phyloP scores from a whole-genome alignment of 441 rosid genomes.

The Geranium incanum region DNA sequence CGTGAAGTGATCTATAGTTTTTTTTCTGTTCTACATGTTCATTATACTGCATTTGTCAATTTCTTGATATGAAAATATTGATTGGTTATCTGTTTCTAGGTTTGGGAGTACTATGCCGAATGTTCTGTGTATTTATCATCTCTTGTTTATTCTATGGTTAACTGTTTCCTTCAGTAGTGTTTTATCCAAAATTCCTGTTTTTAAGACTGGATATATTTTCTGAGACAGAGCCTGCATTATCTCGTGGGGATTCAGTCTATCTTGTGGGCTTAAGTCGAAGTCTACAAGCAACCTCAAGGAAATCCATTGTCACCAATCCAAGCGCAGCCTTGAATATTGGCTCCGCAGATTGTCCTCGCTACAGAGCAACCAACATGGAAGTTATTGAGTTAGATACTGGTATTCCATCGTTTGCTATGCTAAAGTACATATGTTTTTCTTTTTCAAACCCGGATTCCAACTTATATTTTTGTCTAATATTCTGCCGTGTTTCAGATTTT shows the following conservation, averaged over 20 bases:
- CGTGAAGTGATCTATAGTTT: neutral
- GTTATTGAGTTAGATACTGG: constrained; percentile 95
- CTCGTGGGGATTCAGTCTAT: constrained; percentile 85
- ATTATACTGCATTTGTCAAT: neutral
- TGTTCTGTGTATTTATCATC: neutral
- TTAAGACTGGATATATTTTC: constrained; percentile 13
- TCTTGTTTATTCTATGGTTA: neutral
- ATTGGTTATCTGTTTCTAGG: neutral
- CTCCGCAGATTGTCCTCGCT: constrained; percentile 79
- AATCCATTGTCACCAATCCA: constrained; percentile 82
- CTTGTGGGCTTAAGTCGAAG: constrained; percentile 85
- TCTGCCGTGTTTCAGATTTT: constrained; percentile 54
- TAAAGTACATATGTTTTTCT: neutral
- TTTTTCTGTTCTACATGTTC: neutral
- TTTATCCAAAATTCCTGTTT: neutral
- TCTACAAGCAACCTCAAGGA: constrained; percentile 86
- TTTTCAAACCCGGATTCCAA: neutral
- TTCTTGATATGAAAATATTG: neutral
- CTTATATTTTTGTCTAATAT: constrained; percentile 14
- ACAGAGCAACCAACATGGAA: constrained; percentile 93
- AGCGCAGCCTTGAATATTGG: constrained; percentile 72
- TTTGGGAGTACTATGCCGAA: neutral
- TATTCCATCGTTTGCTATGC: constrained; percentile 21
- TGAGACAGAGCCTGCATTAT: constrained; percentile 66
- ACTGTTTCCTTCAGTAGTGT: neutral